A percentile compares a stretch with the other conserved stretches of the same genome.
phyloP scores from a whole-genome alignment of 305 asterid species.

The Fraxinus latifolia region DNA sequence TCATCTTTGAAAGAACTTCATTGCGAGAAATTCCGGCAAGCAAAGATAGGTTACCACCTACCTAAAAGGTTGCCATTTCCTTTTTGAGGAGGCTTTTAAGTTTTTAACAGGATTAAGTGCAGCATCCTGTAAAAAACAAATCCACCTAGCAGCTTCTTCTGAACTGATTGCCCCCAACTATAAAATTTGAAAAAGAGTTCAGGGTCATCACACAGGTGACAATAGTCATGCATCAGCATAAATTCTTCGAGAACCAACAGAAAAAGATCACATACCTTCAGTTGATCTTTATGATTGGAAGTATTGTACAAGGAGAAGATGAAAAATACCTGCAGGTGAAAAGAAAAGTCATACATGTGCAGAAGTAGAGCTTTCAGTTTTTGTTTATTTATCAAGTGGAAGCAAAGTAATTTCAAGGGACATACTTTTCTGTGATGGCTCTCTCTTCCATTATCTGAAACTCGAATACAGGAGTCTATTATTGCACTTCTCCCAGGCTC shows the following conservation, averaged over 20 bases:
- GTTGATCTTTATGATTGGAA: slow-evolving; percentile 68
- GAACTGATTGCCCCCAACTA: slow-evolving; percentile 86
- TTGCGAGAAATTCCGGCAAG: background rate
- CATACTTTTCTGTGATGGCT: slow-evolving; percentile 68
- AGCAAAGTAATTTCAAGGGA: background rate
- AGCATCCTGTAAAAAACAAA: slow-evolving; percentile 56
- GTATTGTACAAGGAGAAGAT: slow-evolving; percentile 68
- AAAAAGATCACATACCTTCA: slow-evolving; percentile 55
- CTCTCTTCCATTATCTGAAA: slow-evolving; percentile 79
- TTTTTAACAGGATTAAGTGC: slow-evolving; percentile 54
- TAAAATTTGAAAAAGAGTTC: slow-evolving; percentile 21
- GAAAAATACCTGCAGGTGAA: slow-evolving; percentile 57
- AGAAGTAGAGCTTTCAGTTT: background rate
- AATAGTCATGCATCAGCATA: background rate
- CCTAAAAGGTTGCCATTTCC: slow-evolving; percentile 89
- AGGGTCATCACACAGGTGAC: background rate
- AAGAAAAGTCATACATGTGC: slow-evolving; percentile 2
- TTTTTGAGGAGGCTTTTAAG: slow-evolving; percentile 39
- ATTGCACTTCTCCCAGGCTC: slow-evolving; percentile 83
- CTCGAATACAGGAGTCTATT: slow-evolving; percentile 83
- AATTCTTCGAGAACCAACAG: background rate
- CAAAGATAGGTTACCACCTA: slow-evolving; percentile 18
- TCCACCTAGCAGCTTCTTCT: slow-evolving; percentile 89
- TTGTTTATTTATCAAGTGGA: background rate
- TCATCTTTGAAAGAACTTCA: background rate